These are phyloP conservation scores for Fusarium humuli DNA, from an alignment of 2,329 filamentous ascomycete species.

Conservation along the genomic window DNA sequence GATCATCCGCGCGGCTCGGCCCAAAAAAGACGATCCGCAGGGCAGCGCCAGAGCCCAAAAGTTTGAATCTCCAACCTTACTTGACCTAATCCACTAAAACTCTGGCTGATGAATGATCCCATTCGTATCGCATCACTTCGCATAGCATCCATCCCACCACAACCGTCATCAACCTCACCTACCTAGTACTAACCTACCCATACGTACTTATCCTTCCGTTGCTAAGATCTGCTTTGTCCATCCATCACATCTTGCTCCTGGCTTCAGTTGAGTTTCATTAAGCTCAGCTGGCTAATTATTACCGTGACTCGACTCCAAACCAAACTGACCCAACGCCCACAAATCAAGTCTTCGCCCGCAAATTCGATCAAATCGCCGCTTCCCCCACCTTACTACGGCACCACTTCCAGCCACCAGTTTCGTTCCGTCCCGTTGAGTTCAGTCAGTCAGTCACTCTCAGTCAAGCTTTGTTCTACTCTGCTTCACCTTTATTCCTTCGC, in stretches of 20 bases:
- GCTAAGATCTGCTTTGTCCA: conserved; percentile 23
- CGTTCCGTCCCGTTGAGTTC: conserved; percentile 19
- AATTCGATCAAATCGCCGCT: conserved; percentile 42
- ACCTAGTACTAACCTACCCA: conserved; percentile 8
- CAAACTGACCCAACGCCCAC: conserved; percentile 33
- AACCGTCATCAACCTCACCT: background rate
- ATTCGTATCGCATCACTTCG: conserved; percentile 1
- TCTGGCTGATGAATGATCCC: conserved; percentile 29
- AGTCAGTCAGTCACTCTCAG: conserved; percentile 19
- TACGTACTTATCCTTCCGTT: background rate
- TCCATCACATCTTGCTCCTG: conserved; percentile 18
- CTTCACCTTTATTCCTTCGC: conserved; percentile 10
- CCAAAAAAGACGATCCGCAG: conserved; percentile 40
- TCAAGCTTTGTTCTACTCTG: conserved; percentile 21
- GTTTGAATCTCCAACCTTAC: conserved; percentile 39
- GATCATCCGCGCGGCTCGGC: conserved; percentile 43
- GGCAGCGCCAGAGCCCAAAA: conserved; percentile 33
- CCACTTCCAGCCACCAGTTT: conserved; percentile 47
- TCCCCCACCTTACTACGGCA: conserved; percentile 48
- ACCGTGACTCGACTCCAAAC: conserved; percentile 2
- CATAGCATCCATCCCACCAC: conserved; percentile 5
- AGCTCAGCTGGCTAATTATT: background rate
- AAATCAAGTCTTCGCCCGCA: conserved; percentile 40
- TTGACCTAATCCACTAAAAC: conserved; percentile 38
- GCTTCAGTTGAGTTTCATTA: background rate